Evolutionary conservation across 257 asterid genomes (phyloP).

Genomic region (Fraxinus quadrangulata): DNA sequence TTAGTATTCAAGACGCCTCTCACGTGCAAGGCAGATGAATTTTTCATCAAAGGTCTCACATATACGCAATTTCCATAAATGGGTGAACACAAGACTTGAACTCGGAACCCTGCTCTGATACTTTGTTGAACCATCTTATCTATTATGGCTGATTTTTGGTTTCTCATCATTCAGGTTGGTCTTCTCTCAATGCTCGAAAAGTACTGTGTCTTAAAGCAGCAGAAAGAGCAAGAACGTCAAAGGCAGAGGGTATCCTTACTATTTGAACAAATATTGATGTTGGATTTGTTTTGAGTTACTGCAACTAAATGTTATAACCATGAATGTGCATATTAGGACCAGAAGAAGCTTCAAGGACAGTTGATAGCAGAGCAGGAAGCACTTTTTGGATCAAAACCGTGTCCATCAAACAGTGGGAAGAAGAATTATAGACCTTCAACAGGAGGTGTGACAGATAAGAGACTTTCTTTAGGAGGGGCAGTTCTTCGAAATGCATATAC

Average conservation of each 20-base stretch:
- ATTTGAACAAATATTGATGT: constrained; percentile 8
- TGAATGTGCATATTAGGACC: constrained; percentile 50
- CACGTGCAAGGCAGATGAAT: background rate
- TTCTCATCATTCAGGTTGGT: constrained; percentile 49
- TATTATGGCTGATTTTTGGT: constrained; percentile 4
- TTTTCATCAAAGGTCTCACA: background rate
- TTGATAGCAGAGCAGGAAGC: constrained; percentile 77
- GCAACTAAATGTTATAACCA: constrained; percentile 8
- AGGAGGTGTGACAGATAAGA: constrained; percentile 46
- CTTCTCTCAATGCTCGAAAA: constrained; percentile 67
- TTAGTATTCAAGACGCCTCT: background rate
- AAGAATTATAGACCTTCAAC: constrained; percentile 54
- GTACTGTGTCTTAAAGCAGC: constrained; percentile 60
- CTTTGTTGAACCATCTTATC: background rate
- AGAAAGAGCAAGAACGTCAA: constrained; percentile 78
- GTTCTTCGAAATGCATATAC: constrained; percentile 54
- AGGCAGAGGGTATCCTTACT: constrained; percentile 66
- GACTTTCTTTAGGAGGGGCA: constrained; percentile 72
- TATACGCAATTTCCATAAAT: background rate
- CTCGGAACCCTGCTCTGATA: background rate
- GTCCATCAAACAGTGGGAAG: constrained; percentile 66
- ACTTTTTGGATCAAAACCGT: constrained; percentile 74
- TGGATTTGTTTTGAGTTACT: constrained; percentile 5
- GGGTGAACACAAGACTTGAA: background rate
- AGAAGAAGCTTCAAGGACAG: constrained; percentile 88